Evolutionary conservation across 352 stramenopile genomes (phyloP), one percentile per base, ranked within the genome.

Genomic region (Aphanomyces cochlioides): DNA sequence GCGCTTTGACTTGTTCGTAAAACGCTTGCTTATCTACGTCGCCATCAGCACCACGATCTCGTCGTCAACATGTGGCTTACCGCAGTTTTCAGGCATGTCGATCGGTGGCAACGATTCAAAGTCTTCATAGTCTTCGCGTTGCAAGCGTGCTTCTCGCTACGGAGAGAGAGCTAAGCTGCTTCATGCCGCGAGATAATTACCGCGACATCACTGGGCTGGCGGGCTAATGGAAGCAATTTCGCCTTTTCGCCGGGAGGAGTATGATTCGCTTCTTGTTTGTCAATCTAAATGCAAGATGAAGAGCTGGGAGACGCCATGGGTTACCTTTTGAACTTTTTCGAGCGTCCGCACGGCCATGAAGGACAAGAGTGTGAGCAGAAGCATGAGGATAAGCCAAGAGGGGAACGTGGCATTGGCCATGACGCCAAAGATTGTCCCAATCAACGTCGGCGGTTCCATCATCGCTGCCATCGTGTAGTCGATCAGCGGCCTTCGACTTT

Each of bases 401-500:
- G 87, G 87, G 56, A 94, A 84, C 56, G 90, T 74, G 59, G 88
- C 79, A 74, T 94, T 94, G 75, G 89, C 78, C 84, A 92, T 90
- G 17, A 94, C 86, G 38, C 84, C 86, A 40, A 91, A 89, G 74
- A 92, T 82, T 66, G 84, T 70, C 41, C 86, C 86, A 39, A 92
- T 87, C 17, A 94, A 77, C 45, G 86, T 92, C 72, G 95, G 86
- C 4, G 96, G 97, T 83, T 99, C 96, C 96, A 99, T 99, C 17
- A 98, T 90, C 5, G 98, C 74, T 28, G 98, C 95, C 19, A 99
- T 80, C 70, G 98, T 92, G 89, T 97, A 99, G 83, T 98, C 96
- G 41, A 99, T 96, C 17, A 99, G 81, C 17, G 96, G 94, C 47
- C 73, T 56, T 19, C 41, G 73, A 13, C 17, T 45, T 15, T 53